Base-by-base conservation (phyloP, 352 stramenopile species). In the Lagenidium sp. region DNA sequence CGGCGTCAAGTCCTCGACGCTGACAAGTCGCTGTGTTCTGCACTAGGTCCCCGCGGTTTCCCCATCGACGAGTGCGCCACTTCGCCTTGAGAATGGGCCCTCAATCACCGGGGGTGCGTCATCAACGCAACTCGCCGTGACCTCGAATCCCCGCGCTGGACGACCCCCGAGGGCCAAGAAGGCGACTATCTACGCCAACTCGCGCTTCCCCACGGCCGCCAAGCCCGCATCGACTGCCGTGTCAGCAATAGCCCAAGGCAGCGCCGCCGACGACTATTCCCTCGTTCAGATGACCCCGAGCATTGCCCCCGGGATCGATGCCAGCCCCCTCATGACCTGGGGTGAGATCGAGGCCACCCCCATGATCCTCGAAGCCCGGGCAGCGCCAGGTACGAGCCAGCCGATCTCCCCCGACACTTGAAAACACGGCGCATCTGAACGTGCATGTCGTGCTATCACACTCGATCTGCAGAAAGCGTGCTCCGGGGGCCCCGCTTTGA, bases 321-420 rank as follows among this genome's bases (percentile, higher is more conserved):
- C 67, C 5, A 90, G 73, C 47, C 81, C 81, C 20, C 38, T 94
- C 11, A 86, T 94, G 68, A 94, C 81, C 0, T 94, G 81, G 81
- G 81, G 81, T 23, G 68, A 81, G 13, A 91, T 94, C 45, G 81
- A 89, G 67, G 69, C 56, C 18, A 94, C 81, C 15, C 81, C 81
- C 6, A 70, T 78, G 44, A 64, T 75, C 31, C 55, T 91, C 11
- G 59, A 68, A 16, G 45, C 57, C 5, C 19, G 50, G 29, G 48
- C 53, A 3, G 69, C 57, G 2, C 53, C 63, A 68, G 62, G 78
- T 90, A 50, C 4, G 34, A n/a, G n/a, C n/a, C n/a, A n/a, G n/a
- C n/a, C 20, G 4, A 25, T 5, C 8, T 46, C 37, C 16, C 13
- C n/a, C 25, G 32, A 31, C 44, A 24, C 16, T 37, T 41, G 26